Percentiles rank a stretch among this genome's conserved stretches.
These are phyloP conservation scores for Pleurotus pulmonarius DNA, from an alignment of 768 basidiomycete species.

Conservation along the genomic window DNA sequence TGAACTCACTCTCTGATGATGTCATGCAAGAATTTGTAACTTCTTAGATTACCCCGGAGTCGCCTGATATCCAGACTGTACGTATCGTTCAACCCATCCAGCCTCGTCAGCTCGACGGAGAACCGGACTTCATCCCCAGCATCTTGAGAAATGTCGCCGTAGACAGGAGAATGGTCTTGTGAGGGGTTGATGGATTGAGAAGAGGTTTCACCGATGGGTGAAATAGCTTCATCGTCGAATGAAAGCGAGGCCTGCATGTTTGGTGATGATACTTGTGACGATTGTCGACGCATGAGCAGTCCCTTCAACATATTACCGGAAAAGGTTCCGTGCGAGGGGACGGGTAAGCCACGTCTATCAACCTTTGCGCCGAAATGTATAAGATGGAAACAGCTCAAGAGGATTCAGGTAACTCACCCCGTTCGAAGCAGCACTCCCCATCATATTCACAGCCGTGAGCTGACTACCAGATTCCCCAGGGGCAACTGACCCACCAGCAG, in stretches of 20 bases:
- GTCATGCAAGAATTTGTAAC: conserved; percentile 91
- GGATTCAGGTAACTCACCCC: conserved; percentile 54
- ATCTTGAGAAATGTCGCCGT: conserved; percentile 80
- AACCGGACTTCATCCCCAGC: conserved; percentile 96
- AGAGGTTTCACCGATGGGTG: conserved; percentile 15
- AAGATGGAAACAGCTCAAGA: not conserved
- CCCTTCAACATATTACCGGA: conserved; percentile 82
- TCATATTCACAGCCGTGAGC: conserved; percentile 72
- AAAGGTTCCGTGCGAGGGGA: conserved; percentile 74
- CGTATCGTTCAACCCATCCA: conserved; percentile 87
- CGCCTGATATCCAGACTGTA: conserved; percentile 90
- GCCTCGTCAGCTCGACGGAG: conserved; percentile 87
- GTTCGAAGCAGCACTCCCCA: conserved; percentile 80
- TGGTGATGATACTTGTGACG: conserved; percentile 68
- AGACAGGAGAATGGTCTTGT: conserved; percentile 54
- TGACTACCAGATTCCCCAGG: conserved; percentile 21
- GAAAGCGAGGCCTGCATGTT: conserved; percentile 37
- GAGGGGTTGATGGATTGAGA: conserved; percentile 37
- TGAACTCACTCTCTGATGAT: conserved; percentile 75
- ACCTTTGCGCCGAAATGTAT: conserved; percentile 43
- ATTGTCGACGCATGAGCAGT: conserved; percentile 85
- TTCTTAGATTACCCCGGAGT: conserved; percentile 87
- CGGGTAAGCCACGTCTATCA: conserved; percentile 83
- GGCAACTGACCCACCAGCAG: conserved; percentile 35
- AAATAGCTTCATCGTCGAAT: conserved; percentile 45